Evolutionary conservation across 805 yeast genomes (phyloP), one percentile per base, ranked within the genome.

Genomic region (Candida adriatica): DNA sequence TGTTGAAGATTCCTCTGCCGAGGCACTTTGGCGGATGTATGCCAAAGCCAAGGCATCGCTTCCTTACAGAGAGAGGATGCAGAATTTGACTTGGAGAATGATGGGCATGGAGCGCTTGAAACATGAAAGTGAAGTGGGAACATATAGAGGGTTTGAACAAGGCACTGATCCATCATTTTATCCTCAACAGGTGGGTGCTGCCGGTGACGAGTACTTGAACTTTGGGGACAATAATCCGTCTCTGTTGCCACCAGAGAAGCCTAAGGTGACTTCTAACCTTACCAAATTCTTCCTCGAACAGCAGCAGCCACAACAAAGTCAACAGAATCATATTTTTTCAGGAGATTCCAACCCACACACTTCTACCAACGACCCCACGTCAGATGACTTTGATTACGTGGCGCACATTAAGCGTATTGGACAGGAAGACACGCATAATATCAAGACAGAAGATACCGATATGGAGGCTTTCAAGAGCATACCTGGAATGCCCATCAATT

Each of bases 61-160:
- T 24, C 94, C 95, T 1, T 76, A 83, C 53, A 70, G 72, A 34
- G 69, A 74, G 17, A 62, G 96, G 30, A 80, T 87, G 77, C 85
- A 82, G 49, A 87, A 87, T 51, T 56, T 86, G 33, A 77, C 94
- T 8, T 86, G 95, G 95, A 62, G 96, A 37, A 69, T 86, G 74
- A 79, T 86, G 88, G 73, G 68, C 26, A 61, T 79, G 43, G 67
- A 51, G 41, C 38, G 42, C 5, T 13, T 42, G 16, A 36, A 29
- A 29, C n/a, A n/a, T n/a, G n/a, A n/a, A n/a, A n/a, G n/a, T n/a
- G n/a, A n/a, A n/a, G 11, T 8, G 22, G 11, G 11, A 11, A 19
- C 8, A 8, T 8, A 19, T 11, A 19, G 22, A 11, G 22, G 11
- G 22, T 11, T 11, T 8, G 22, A 19, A 19, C 11, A 8, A 8